Evolutionary conservation across 2,329 filamentous ascomycete genomes (phyloP).

Genomic region (Chaetomium strumarium): DNA sequence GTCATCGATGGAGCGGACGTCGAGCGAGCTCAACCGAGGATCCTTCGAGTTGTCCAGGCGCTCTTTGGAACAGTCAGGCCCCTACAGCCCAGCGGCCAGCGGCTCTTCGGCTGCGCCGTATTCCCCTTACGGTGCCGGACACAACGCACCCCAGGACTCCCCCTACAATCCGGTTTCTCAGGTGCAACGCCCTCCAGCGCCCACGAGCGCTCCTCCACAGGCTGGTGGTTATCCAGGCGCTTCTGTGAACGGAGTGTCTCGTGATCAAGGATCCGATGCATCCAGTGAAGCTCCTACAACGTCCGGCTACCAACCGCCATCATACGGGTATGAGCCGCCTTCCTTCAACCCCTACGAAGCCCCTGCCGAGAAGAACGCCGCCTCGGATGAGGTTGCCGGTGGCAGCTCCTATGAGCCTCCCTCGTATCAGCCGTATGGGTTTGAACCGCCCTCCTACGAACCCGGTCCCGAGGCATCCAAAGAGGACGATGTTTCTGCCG

Average conservation of each 20-base stretch:
- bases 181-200: slow-evolving; percentile 11
- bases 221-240: slow-evolving; percentile 17
- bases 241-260: slow-evolving; percentile 17
- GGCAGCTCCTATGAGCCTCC: slow-evolving; percentile 28
- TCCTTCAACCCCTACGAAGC: slow-evolving; percentile 31
- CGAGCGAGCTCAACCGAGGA: slow-evolving; percentile 36
- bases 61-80: slow-evolving; percentile 34
- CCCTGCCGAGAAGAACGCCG: slow-evolving; percentile 13
- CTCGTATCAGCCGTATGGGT: slow-evolving; percentile 38
- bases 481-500: slow-evolving; percentile 39
- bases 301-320: slow-evolving; percentile 39
- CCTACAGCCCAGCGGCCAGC: slow-evolving; percentile 31
- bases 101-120: slow-evolving; percentile 30
- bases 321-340: slow-evolving; percentile 49
- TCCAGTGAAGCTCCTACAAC: slow-evolving; percentile 1
- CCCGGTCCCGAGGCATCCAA: slow-evolving; percentile 47
- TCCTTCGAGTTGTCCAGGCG: slow-evolving; percentile 39
- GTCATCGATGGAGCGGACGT: slow-evolving; percentile 42
- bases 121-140: slow-evolving; percentile 19
- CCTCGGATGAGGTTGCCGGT: slow-evolving; percentile 21
- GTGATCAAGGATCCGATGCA: slow-evolving; percentile 12
- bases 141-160: slow-evolving; percentile 24
- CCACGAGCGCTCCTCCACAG: slow-evolving; percentile 12
- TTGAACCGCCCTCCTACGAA: slow-evolving; percentile 58
- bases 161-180: slow-evolving; percentile 24